phyloP scores from a whole-genome alignment of 768 basidiomycete species.

The Amanita exitialis region DNA sequence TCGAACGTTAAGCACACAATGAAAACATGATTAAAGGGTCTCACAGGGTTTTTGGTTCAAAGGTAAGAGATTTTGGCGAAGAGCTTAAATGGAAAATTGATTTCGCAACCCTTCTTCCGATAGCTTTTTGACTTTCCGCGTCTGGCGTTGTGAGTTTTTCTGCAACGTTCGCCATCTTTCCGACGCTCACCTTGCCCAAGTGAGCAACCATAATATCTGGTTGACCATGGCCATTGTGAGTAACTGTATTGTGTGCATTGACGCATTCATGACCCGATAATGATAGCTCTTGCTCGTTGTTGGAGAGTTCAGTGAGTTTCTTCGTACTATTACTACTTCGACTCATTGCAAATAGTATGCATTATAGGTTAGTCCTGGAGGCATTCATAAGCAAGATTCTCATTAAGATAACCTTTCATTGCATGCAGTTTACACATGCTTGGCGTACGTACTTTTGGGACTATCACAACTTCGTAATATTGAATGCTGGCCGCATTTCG shows the following conservation, averaged over 20 bases:
- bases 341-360: slow-evolving; percentile 10
- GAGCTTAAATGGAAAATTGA: neutral
- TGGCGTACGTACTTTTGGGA: slow-evolving; percentile 20
- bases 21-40: slow-evolving; percentile 21
- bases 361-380: slow-evolving; percentile 12
- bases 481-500: neutral
- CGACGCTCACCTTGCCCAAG: slow-evolving; percentile 9
- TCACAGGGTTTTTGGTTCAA: slow-evolving; percentile 40
- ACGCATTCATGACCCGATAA: neutral
- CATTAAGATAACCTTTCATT: neutral
- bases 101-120: neutral
- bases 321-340: neutral
- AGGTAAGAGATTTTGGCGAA: slow-evolving; percentile 16
- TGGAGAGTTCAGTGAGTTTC: slow-evolving; percentile 16
- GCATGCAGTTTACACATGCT: slow-evolving; percentile 21
- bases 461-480: neutral
- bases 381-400: neutral
- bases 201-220: slow-evolving; percentile 16
- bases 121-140: slow-evolving; percentile 19
- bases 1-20: neutral
- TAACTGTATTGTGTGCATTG: neutral
- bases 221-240: slow-evolving; percentile 13
- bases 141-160: slow-evolving; percentile 18
- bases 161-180: neutral
- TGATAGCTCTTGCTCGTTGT: slow-evolving; percentile 14